Evolutionary conservation across 1,139 yeast species (phyloP).

Genomic region (Candida sojae): DNA sequence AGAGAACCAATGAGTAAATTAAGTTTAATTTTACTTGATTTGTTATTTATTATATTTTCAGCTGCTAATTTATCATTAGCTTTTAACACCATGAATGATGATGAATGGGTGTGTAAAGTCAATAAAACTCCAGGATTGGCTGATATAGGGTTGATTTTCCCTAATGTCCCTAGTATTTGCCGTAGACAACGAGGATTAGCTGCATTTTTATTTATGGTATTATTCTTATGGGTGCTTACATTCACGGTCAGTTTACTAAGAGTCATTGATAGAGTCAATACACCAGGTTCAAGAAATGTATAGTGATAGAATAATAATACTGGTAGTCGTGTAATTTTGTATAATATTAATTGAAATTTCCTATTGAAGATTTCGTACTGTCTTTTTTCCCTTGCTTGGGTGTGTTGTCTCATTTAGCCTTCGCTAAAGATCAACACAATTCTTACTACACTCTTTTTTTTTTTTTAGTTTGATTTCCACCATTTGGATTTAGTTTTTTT

Average conservation of each 20-base stretch:
- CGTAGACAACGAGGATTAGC: slow-evolving; percentile 79
- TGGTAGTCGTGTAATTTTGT: slow-evolving; percentile 1
- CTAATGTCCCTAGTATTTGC: slow-evolving; percentile 56
- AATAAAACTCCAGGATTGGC: slow-evolving; percentile 22
- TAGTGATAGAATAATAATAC: neutral
- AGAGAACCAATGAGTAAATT: slow-evolving; percentile 83
- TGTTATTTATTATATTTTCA: slow-evolving; percentile 87
- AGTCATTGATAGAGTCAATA: slow-evolving; percentile 59
- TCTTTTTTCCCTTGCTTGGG: no score
- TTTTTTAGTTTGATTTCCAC: no score
- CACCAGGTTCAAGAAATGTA: slow-evolving; percentile 10
- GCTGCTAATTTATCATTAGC: slow-evolving; percentile 86
- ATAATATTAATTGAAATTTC: no score
- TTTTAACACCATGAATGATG: slow-evolving; percentile 79
- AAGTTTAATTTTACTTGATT: slow-evolving; percentile 73
- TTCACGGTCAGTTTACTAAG: slow-evolving; percentile 82
- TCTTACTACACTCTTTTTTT: neutral
- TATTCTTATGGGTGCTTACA: slow-evolving; percentile 82
- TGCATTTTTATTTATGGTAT: slow-evolving; percentile 71
- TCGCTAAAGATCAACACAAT: no score
- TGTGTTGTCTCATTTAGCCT: no score
- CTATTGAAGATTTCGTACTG: no score
- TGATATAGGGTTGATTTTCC: slow-evolving; percentile 26
- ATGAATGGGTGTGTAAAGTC: slow-evolving; percentile 73
- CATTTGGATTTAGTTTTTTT: no score